phyloP scores from a whole-genome alignment of 2,329 filamentous ascomycete species.

The Penicillium fuscoglaucum region DNA sequence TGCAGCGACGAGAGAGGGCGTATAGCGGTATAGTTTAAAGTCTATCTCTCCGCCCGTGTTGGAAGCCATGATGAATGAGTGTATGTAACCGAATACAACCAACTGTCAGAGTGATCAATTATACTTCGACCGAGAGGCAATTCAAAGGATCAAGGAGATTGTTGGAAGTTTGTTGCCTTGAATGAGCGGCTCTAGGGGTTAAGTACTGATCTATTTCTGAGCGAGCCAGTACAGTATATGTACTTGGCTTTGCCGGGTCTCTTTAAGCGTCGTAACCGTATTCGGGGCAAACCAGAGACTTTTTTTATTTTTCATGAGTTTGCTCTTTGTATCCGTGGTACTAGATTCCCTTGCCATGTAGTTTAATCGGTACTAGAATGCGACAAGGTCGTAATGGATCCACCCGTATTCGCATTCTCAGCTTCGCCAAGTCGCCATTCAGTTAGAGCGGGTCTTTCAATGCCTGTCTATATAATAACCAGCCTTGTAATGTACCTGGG shows the following conservation, averaged over 20 bases:
- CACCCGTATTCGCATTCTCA: neutral
- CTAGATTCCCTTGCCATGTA: neutral
- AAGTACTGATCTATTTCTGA: neutral
- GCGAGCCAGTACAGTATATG: neutral
- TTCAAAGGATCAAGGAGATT: neutral
- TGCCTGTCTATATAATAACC: too few species aligned
- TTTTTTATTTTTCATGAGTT: neutral
- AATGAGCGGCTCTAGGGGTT: neutral
- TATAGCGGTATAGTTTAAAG: slow-evolving; percentile 23
- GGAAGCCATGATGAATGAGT: neutral
- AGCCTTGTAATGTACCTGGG: too few species aligned
- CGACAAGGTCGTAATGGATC: neutral
- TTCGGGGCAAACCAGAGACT: neutral
- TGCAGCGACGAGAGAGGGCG: slow-evolving; percentile 28
- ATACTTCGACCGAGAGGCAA: neutral
- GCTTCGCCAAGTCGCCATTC: too few species aligned
- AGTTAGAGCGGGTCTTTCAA: neutral
- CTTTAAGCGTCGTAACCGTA: too few species aligned
- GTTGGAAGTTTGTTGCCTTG: neutral
- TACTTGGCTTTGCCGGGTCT: neutral
- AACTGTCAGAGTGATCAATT: neutral
- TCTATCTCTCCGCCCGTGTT: neutral
- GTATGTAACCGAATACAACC: neutral
- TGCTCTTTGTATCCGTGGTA: neutral
- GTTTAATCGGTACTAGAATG: neutral